Evolutionary conservation across 768 basidiomycete genomes (phyloP).

Genomic region (Cystofilobasidium ferigula): DNA sequence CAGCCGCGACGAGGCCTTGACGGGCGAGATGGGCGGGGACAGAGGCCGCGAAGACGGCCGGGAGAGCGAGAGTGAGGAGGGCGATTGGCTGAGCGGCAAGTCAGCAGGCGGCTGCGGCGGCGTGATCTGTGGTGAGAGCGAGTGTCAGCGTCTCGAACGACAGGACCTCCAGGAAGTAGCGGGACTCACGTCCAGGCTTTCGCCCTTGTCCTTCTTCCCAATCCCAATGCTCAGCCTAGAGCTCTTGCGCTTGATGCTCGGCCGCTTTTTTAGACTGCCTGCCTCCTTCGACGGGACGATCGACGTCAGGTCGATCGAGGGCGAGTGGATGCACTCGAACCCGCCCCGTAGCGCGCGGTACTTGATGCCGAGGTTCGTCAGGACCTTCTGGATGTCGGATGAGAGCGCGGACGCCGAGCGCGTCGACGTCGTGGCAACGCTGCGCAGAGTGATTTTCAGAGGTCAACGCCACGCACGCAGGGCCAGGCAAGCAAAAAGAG

Average conservation of each 20-base stretch:
- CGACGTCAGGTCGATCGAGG: conserved; percentile 80
- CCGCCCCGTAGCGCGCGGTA: conserved; percentile 81
- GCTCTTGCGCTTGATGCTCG: conserved; percentile 27
- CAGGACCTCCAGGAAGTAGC: not conserved
- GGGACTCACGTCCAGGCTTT: not conserved
- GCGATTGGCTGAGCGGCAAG: not conserved
- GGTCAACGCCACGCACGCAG: not conserved
- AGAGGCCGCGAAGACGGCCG: conserved; percentile 6
- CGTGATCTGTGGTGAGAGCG: not conserved
- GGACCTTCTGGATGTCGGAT: conserved; percentile 68
- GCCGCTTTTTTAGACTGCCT: conserved; percentile 4
- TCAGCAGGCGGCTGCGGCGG: not conserved
- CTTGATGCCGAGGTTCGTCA: conserved; percentile 90
- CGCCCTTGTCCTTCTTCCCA: not conserved
- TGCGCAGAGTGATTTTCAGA: conserved; percentile 32
- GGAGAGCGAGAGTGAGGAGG: not conserved
- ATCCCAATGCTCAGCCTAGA: conserved; percentile 27
- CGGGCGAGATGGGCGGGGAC: conserved; percentile 27
- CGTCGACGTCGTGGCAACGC: conserved; percentile 89
- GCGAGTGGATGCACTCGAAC: conserved; percentile 91
- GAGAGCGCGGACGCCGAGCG: conserved; percentile 71
- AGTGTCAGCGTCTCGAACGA: not conserved
- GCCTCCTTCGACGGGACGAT: conserved; percentile 37
- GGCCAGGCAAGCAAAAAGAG: conserved; percentile 28
- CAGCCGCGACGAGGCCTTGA: not conserved